Evolutionary conservation across 208 protist genomes (phyloP), one percentile per base, ranked within the genome.

Genomic region (Phytomonas sp.): DNA sequence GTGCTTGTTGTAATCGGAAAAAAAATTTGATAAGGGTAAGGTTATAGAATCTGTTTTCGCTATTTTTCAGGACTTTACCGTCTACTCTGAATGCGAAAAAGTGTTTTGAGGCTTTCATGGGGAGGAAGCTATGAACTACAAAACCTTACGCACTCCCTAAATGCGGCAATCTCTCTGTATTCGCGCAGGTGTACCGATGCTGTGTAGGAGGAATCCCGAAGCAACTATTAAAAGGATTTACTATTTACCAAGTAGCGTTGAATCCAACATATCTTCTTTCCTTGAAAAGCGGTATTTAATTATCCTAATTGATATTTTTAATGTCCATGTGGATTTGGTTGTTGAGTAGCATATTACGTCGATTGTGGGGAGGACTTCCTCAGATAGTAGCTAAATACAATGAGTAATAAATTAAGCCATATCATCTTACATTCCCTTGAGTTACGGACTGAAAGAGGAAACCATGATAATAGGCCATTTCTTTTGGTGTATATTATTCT

Each of bases 91-190:
- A 45, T 93, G 88, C 67, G 61, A 63, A 26, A 93, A 87, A 64
- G 88, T 93, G 23, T 93, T 89, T 70, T 93, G 88, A 83, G 88
- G 88, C 36, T 84, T 89, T 37, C 81, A 91, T 40, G 79, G 76
- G n/a, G 75, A 78, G 32, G 68, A 74, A n/a, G 83, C 87, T 45
- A 78, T 82, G 66, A 93, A 93, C 73, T 93, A 85, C 75, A 89
- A 89, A 62, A 83, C 76, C 62, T 88, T 88, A 63, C 82, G 88
- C 29, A 91, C 88, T 8, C 67, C 91, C 29, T 75, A 83, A 32
- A 60, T 82, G 49, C 77, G 91, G 34, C 76, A 77, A 26, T 79
- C 81, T 11, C 70, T 91, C 23, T 90, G 82, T 68, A 40, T 71
- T 26, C 60, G 72, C 1, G 86, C 81, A 0, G 70, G 71, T 0